Evolutionary conservation across 2,329 filamentous ascomycete genomes (phyloP).

Genomic region (Fusarium sp.): DNA sequence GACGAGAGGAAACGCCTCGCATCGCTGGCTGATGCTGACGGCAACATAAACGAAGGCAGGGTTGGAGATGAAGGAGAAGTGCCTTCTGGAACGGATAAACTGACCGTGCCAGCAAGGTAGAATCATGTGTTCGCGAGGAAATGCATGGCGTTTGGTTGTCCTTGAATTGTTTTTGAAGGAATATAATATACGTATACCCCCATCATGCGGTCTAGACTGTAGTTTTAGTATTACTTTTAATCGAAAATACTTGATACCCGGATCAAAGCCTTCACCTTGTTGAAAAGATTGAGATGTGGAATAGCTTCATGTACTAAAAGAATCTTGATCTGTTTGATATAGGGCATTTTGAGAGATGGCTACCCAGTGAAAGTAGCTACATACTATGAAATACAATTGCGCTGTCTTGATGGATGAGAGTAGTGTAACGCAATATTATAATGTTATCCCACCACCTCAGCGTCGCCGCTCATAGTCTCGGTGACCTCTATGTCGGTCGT

Average conservation of each 20-base stretch:
- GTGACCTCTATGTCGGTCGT: constrained; percentile 39
- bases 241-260: background rate
- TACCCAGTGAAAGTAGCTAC: background rate
- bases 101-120: constrained; percentile 24
- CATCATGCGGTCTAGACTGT: constrained; percentile 19
- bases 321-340: constrained; percentile 20
- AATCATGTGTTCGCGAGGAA: constrained; percentile 5
- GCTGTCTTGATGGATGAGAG: background rate
- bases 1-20: constrained; percentile 22
- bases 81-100: constrained; percentile 10
- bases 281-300: background rate
- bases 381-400: background rate
- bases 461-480: constrained; percentile 41
- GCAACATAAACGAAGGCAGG: background rate
- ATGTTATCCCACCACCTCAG: constrained; percentile 16
- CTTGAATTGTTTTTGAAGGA: constrained; percentile 13
- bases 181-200: constrained; percentile 25
- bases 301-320: background rate
- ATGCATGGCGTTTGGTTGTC: constrained; percentile 26
- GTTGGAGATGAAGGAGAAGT: background rate
- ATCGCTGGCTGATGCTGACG: constrained; percentile 13
- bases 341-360: background rate
- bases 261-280: background rate
- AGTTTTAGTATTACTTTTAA: constrained; percentile 33
- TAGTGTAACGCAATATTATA: background rate